Conservation (phyloP, 2,329 filamentous ascomycete genomes). For the Arthrinium phaeospermum region DNA sequence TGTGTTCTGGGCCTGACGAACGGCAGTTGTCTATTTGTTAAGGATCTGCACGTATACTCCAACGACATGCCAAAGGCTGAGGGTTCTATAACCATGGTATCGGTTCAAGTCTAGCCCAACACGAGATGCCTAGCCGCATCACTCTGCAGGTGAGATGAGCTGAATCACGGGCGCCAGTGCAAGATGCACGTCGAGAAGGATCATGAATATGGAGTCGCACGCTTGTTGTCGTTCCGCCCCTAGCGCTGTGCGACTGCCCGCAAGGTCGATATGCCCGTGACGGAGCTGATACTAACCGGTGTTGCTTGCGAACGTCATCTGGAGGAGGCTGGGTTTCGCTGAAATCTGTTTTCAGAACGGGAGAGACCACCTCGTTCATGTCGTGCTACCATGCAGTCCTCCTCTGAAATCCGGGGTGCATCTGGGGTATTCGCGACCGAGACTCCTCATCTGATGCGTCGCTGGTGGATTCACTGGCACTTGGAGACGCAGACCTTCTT, state of each 20-base stretch:
- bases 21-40: neutral
- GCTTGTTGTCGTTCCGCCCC: neutral
- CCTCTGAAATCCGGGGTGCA: neutral
- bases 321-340: neutral
- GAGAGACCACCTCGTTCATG: neutral
- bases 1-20: neutral
- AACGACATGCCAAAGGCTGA: neutral
- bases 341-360: neutral
- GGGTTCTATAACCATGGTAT: neutral
- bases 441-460: neutral
- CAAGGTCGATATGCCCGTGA: neutral
- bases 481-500: neutral
- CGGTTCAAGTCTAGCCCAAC: neutral
- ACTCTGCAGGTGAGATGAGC: neutral
- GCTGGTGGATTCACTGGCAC: neutral
- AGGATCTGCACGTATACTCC: neutral
- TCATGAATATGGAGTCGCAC: neutral
- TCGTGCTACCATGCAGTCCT: neutral
- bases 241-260: neutral
- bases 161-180: neutral
- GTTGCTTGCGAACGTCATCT: neutral
- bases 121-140: neutral
- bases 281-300: neutral
- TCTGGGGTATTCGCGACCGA: constrained; percentile 1
- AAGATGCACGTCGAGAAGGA: neutral